phyloP scores from a whole-genome alignment of 148 eudicot species.

The Simmondsia chinensis region DNA sequence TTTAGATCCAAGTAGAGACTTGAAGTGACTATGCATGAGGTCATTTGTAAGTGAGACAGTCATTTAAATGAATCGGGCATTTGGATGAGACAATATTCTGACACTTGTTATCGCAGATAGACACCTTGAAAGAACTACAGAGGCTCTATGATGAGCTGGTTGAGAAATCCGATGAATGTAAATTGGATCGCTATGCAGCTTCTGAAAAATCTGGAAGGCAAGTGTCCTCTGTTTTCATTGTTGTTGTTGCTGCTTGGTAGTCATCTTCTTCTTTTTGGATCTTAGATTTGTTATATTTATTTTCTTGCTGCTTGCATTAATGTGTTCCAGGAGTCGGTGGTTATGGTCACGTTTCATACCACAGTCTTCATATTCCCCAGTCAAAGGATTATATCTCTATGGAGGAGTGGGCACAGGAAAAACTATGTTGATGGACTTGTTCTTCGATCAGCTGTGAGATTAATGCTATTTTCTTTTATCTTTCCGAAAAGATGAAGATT shows the following conservation, averaged over 20 bases:
- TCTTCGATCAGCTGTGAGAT: slow-evolving; percentile 69
- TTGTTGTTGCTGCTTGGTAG: not conserved
- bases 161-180: slow-evolving; percentile 59
- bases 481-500: not conserved
- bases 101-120: slow-evolving; percentile 48
- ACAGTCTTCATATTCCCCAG: slow-evolving; percentile 62
- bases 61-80: not conserved
- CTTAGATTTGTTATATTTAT: not conserved
- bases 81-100: slow-evolving; percentile 1
- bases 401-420: slow-evolving; percentile 99
- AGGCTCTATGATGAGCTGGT: slow-evolving; percentile 88
- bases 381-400: slow-evolving; percentile 74
- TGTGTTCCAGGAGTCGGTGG: slow-evolving; percentile 67
- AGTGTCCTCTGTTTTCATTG: slow-evolving; percentile 3
- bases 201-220: slow-evolving; percentile 73
- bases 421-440: slow-evolving; percentile 97
- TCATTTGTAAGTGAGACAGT: not conserved
- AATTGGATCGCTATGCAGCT: slow-evolving; percentile 71
- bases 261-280: not conserved
- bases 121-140: slow-evolving; percentile 66
- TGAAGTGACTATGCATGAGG: too few relatives aligned
- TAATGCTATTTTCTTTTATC: not conserved
- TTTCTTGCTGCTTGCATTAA: slow-evolving; percentile 1
- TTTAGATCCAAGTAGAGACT: too few relatives aligned
- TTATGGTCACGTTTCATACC: slow-evolving; percentile 80